phyloP scores from a whole-genome alignment of 768 basidiomycete genomes.

The Boletus tylopilopsis region DNA sequence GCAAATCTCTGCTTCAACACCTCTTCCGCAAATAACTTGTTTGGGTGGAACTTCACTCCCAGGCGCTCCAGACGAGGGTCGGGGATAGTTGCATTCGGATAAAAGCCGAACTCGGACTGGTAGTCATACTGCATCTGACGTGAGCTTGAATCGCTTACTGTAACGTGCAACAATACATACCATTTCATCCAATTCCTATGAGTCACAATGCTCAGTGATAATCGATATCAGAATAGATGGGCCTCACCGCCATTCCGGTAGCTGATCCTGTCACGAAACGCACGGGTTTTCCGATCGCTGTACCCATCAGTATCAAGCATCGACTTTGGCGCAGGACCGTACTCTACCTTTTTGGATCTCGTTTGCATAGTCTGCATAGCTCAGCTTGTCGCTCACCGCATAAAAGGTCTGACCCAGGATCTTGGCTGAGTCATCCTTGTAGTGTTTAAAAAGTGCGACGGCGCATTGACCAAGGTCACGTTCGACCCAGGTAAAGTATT shows the following conservation, averaged over 20 bases:
- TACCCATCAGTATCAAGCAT: neutral
- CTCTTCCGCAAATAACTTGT: constrained; percentile 15
- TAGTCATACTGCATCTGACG: constrained; percentile 15
- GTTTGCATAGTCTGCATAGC: constrained; percentile 11
- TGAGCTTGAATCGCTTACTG: neutral
- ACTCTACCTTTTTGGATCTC: constrained; percentile 17
- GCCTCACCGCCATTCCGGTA: constrained; percentile 18
- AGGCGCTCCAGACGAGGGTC: constrained; percentile 26
- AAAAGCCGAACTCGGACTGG: constrained; percentile 26
- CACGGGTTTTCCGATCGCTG: constrained; percentile 27
- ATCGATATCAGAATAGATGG: neutral
- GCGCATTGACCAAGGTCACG: constrained; percentile 22
- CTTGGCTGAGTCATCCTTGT: constrained; percentile 16
- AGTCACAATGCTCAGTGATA: neutral
- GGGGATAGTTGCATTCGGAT: constrained; percentile 15
- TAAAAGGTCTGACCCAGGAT: constrained; percentile 24
- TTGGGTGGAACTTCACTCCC: constrained; percentile 25
- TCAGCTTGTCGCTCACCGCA: constrained; percentile 22
- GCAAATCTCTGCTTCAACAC: constrained; percentile 19
- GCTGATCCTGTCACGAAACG: constrained; percentile 17
- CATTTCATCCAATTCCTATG: constrained; percentile 25
- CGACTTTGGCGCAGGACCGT: neutral
- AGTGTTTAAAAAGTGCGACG: constrained; percentile 23
- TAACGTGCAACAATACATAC: constrained; percentile 7
- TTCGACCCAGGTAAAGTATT: constrained; percentile 24